Base-by-base conservation (phyloP, 164 flowering plant genomes). In the Nymphaea colorata region DNA sequence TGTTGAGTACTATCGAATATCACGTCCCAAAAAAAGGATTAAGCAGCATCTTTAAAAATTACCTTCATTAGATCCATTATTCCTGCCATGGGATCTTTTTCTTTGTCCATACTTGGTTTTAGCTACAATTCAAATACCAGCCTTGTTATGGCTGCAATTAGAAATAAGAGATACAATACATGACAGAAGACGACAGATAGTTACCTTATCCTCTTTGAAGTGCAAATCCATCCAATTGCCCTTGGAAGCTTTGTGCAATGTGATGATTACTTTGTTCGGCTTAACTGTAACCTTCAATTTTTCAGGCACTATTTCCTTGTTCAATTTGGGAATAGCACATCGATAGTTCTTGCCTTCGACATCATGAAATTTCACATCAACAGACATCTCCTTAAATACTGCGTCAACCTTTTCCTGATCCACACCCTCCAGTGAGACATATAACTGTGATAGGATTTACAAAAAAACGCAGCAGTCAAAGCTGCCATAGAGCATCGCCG, bases 21-120 rank as follows among this genome's bases (percentile, higher is more conserved):
- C 10, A 45, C 55, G 5, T 6, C 6, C 12, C 55, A 47, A 47
- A 14, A 47, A 0, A 47, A 47, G 7, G 12, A 47, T 47, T 14
- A 47, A 61, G 16, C 4, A 61, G 16, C 64, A 61, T n/a, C 8
- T 61, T 41, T 6, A 41, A 16, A n/a, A 14, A 14, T n/a, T 43
- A 87, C 97, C 95, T 91, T 91, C 97, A 91, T 91, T 72, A 93
- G 66, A 68, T 86, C 97, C 99, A 94, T 94, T 10, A 94, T 90
- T 72, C 99, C 97, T 6, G 96, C 95, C 99, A 91, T 90, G 0
- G 99, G 99, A 71, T 91, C 97, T 63, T 74, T 68, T 4, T 83
- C 88, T 67, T 90, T 86, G 47, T 84, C 95, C 68, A 85, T 5
- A 68, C 69, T 82, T 4, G 97, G 96, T 80, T 89, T 91, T 76